Base-by-base conservation (phyloP, 2,329 filamentous ascomycete genomes). In the Phaeosphaeria sp. region DNA sequence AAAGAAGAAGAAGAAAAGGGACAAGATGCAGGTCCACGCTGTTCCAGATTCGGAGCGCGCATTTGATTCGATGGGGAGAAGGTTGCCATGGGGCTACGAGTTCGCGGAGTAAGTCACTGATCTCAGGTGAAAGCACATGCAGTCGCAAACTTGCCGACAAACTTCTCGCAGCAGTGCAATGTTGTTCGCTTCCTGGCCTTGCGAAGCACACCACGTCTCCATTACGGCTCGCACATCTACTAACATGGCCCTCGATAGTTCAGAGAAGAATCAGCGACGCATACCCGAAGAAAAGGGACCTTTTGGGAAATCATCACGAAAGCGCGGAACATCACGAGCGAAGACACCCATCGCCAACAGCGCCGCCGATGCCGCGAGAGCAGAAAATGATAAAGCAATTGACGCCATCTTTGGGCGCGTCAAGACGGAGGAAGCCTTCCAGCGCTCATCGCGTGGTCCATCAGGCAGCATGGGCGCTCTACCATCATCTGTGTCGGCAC, bases 1-100 rank as follows among this genome's bases (percentile, higher is more conserved):
- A 30, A 30, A 11, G 52, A 40, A 49, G 17, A 54, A 46, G 30
- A 42, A 39, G 49, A 49, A 11, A 40, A 36, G 22, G 48, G 60
- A 13, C 21, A 78, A 78, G 55, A 89, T 89, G 84, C 87, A 89
- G 75, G 86, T 89, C 51, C 87, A 89, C 74, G 85, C 85, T 30
- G 87, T 89, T 11, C 86, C 87, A 33, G 84, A 85, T 53, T 82
- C 85, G 65, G 87, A 89, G 74, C 84, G 86, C 68, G 86, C 85
- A 30, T 80, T 81, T 67, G 86, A 88, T 68, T 81, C 83, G 52
- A 82, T 83, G 49, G 86, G 87, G 49, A 83, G 85, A 65, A 78
- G 81, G 53, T 71, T 89, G 49, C 87, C 87, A n/a, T 89, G 86
- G 86, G 86, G 80, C 17, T 86, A 86, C 72, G 83, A 87, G 62